Conservation (phyloP, 139 green algal genomes). For the Trebouxia sp. region DNA sequence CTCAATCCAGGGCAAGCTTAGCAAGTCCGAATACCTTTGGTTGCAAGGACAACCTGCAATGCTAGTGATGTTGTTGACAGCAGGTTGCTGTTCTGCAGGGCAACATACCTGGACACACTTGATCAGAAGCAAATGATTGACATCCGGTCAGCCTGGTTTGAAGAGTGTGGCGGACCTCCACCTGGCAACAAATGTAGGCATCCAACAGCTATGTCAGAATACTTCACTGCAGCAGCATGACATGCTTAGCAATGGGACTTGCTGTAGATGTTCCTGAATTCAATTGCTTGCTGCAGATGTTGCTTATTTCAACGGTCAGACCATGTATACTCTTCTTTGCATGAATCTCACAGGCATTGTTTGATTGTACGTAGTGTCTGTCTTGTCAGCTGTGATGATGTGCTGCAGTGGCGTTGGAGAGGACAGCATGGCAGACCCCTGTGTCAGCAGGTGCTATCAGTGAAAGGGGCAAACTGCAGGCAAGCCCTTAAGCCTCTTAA, state of each 20-base stretch:
- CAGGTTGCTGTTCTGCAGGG: conserved; percentile 37
- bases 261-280: too few species aligned
- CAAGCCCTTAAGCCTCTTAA: too few species aligned
- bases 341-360: too few species aligned
- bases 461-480: conserved; percentile 65
- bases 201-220: too few species aligned
- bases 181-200: conserved; percentile 76
- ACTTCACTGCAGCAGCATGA: too few species aligned
- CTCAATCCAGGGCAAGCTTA: not conserved
- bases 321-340: too few species aligned
- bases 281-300: not conserved
- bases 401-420: conserved; percentile 70
- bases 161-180: conserved; percentile 65
- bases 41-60: not conserved
- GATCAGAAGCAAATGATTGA: conserved; percentile 83
- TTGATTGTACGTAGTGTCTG: not conserved
- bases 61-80: not conserved
- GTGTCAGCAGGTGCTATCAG: conserved; percentile 71
- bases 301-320: not conserved
- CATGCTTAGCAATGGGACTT: too few species aligned
- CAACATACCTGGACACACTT: conserved; percentile 51
- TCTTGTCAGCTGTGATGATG: not conserved
- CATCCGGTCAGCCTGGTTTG: conserved; percentile 73
- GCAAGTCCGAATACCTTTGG: not conserved
- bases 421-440: conserved; percentile 75